These are phyloP conservation scores for Tetrastigma voinierianum DNA, from an alignment of 164 flowering plant species.

Conservation along the genomic window DNA sequence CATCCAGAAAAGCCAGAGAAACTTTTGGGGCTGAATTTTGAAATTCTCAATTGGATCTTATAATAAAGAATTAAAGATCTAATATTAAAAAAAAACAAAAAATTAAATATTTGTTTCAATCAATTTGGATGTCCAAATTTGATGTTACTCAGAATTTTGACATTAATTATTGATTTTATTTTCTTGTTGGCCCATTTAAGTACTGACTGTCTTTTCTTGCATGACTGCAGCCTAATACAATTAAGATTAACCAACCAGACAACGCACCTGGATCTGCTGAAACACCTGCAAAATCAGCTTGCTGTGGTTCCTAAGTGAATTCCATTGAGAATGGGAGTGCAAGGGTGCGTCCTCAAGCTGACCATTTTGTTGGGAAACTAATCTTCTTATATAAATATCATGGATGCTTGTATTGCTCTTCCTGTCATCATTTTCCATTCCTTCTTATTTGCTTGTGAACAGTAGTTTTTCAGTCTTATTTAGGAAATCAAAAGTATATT, in stretches of 20 bases:
- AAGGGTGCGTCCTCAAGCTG: constrained; percentile 7
- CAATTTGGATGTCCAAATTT: no score
- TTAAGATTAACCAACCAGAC: constrained; percentile 66
- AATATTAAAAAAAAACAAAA: no score
- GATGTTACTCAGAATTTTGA: not conserved
- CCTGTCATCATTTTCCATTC: constrained; percentile 19
- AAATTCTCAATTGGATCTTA: no score
- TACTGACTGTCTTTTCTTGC: constrained; percentile 8
- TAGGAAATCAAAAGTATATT: constrained; percentile 16
- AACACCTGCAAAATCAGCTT: constrained; percentile 61
- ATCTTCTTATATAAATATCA: constrained; percentile 6
- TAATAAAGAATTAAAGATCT: no score
- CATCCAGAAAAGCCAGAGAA: no score
- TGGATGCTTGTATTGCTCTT: constrained; percentile 19
- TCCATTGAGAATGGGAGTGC: not conserved
- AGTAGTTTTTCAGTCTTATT: constrained; percentile 10
- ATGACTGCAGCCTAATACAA: constrained; percentile 63
- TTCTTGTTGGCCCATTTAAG: not conserved
- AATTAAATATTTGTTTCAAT: no score
- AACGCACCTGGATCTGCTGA: constrained; percentile 53
- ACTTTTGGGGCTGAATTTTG: no score
- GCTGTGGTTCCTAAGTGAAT: constrained; percentile 62
- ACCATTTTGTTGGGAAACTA: constrained; percentile 15
- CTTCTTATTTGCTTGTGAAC: constrained; percentile 23
- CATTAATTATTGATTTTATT: not conserved